phyloP scores from a whole-genome alignment of 257 asterid species.

The Coffea eugenioides region DNA sequence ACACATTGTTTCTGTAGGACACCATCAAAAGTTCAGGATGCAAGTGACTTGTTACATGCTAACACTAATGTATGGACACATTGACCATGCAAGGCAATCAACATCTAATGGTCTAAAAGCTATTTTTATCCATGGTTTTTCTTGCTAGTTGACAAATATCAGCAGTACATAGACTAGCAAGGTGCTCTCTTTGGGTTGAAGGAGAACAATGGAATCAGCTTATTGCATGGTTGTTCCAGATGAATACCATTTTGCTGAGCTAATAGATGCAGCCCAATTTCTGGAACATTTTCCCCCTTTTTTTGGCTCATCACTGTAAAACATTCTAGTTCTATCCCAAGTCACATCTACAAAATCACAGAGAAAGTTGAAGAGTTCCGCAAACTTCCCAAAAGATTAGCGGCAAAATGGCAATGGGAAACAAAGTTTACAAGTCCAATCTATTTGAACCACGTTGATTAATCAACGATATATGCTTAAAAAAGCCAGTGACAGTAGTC shows the following conservation, averaged over 20 bases:
- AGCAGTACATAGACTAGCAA: not conserved
- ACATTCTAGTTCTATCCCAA: not conserved
- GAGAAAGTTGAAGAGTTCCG: not conserved
- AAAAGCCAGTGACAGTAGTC: not conserved
- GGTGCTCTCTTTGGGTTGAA: not conserved
- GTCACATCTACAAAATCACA: not conserved
- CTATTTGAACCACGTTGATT: not conserved
- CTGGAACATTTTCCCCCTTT: not conserved
- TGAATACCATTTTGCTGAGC: not conserved
- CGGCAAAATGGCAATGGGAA: not conserved
- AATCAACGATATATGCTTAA: not conserved
- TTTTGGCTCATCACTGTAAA: too few species aligned
- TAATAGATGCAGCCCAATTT: not conserved
- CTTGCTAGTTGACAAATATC: not conserved
- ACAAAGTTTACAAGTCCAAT: not conserved
- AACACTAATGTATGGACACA: not conserved
- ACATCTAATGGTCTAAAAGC: not conserved
- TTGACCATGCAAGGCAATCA: slow-evolving; percentile 1
- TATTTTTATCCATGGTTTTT: not conserved
- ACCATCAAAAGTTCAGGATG: not conserved
- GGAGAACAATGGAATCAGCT: not conserved
- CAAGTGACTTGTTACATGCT: not conserved
- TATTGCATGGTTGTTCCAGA: not conserved
- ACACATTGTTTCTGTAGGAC: not conserved
- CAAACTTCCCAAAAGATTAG: not conserved